Evolutionary conservation across 2,329 filamentous ascomycete genomes (phyloP).

Genomic region (Dryadomyces quercus-mongolicae): DNA sequence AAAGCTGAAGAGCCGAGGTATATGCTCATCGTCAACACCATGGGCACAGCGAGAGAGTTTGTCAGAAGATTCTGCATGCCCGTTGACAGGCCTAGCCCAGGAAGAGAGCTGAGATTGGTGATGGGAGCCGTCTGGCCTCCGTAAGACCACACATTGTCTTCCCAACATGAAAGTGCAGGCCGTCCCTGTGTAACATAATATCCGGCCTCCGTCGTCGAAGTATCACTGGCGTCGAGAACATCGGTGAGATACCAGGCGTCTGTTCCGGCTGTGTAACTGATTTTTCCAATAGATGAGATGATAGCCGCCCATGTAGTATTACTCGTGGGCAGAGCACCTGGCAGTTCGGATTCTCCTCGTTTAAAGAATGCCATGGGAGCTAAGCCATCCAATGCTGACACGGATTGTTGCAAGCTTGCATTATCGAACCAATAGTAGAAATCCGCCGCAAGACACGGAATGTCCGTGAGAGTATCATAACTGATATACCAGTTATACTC

Average conservation of each 20-base stretch:
- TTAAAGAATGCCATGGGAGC: not conserved
- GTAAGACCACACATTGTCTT: conserved; percentile 16
- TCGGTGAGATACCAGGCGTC: conserved; percentile 15
- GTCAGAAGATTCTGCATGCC: conserved; percentile 8
- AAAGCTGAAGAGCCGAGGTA: conserved; percentile 11
- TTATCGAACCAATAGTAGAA: not conserved
- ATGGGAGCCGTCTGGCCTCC: conserved; percentile 9
- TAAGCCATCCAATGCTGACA: not conserved
- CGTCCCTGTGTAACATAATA: conserved; percentile 10
- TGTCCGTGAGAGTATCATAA: not conserved
- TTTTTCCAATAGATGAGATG: conserved; percentile 14
- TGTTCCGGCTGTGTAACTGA: conserved; percentile 13
- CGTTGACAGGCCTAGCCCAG: conserved; percentile 10
- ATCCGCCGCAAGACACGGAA: not conserved
- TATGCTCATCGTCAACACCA: conserved; percentile 8
- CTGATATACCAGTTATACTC: conserved; percentile 14
- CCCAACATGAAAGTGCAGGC: conserved; percentile 15
- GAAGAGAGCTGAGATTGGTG: conserved; percentile 8
- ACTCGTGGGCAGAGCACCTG: conserved; percentile 2
- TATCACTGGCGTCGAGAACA: not conserved
- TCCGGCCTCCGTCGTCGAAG: not conserved
- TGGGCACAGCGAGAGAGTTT: conserved; percentile 8
- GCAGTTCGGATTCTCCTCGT: not conserved
- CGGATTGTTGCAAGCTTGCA: not conserved
- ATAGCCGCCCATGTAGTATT: conserved; percentile 15